Base-by-base conservation (phyloP, 148 eudicot genomes). In the Agrostemma githago region DNA sequence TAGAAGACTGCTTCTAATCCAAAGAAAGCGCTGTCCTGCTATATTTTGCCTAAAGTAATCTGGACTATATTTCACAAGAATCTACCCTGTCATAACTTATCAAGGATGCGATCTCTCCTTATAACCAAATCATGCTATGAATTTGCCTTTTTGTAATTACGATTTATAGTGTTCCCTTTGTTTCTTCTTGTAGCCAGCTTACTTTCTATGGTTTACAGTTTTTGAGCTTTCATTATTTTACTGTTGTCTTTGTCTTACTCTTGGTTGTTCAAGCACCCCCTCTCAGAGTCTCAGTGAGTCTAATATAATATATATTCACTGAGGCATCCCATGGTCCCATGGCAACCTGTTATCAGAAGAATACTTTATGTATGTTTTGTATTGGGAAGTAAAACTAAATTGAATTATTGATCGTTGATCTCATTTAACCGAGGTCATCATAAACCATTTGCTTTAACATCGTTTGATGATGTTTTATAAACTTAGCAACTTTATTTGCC, bases 261-360 rank as follows among this genome's bases (percentile, higher is more conserved):
- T 15, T 21, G 48, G n/a, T 67, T 67, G 70, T 67, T 19, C 53
- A 67, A 67, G 11, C 37, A 42, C 19, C 19, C 70, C 53, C 53
- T 67, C 51, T 19, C 54, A 8, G 19, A 8, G 54, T 67, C 51
- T 19, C 54, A 8, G 19, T 17, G 54, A 43, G 8, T n/a, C n/a
- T n/a, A n/a, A n/a, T 26, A 34, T 26, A 26, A 60, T 60, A 26
- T 26, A 60, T 19, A 17, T 60, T 19, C 11, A 60, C 8, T 60
- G 64, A 60, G 3, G 34, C 14, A 20, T 60, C 64, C 64, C 20
- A n/a, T n/a, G n/a, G n/a, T n/a, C n/a, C n/a, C n/a, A 3, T 56
- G 60, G 16, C 41, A 20, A 70, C 46, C 16, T 53, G 38, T 72
- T 3, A 46, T 38, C 5, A 6, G 16, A 10, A 48, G 38, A 74